A percentile compares a stretch with the other conserved stretches of the same genome.
phyloP scores from a whole-genome alignment of 1,284 basidiomycete genomes.

The Fomitopsis pinicola region DNA sequence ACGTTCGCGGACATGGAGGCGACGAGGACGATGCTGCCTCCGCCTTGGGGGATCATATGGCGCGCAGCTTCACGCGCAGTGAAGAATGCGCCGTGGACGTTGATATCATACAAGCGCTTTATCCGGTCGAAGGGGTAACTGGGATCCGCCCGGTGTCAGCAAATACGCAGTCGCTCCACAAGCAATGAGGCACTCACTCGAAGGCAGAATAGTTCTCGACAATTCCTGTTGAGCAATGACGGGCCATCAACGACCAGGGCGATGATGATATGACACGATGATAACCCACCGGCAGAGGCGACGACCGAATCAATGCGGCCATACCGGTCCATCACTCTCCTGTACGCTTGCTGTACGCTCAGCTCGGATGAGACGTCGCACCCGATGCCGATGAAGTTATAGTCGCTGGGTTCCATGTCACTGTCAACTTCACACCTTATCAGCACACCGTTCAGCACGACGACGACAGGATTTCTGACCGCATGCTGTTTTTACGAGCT shows the following conservation, averaged over 20 bases:
- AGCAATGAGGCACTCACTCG: constrained; percentile 47
- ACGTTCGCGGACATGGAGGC: constrained; percentile 90
- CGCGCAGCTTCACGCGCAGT: constrained; percentile 91
- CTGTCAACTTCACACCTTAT: constrained; percentile 53
- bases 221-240: constrained; percentile 51
- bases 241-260: not conserved
- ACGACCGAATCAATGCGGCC: constrained; percentile 87
- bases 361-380: constrained; percentile 89
- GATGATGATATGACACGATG: not conserved
- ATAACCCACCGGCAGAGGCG: constrained; percentile 75
- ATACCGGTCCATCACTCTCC: constrained; percentile 62
- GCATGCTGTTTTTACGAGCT: constrained; percentile 58
- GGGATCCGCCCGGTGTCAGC: constrained; percentile 9
- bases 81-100: constrained; percentile 91
- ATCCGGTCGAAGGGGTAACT: constrained; percentile 84
- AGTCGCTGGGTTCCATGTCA: constrained; percentile 52
- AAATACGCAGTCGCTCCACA: constrained; percentile 1
- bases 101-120: constrained; percentile 85
- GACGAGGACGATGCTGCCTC: constrained; percentile 84
- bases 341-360: constrained; percentile 72
- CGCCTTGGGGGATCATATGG: constrained; percentile 71
- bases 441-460: constrained; percentile 21
- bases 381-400: constrained; percentile 74
- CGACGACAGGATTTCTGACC: constrained; percentile 31
- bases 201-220: constrained; percentile 91